Base-by-base conservation (phyloP, 2,329 filamentous ascomycete species). In the Grosmannia clavigera region DNA sequence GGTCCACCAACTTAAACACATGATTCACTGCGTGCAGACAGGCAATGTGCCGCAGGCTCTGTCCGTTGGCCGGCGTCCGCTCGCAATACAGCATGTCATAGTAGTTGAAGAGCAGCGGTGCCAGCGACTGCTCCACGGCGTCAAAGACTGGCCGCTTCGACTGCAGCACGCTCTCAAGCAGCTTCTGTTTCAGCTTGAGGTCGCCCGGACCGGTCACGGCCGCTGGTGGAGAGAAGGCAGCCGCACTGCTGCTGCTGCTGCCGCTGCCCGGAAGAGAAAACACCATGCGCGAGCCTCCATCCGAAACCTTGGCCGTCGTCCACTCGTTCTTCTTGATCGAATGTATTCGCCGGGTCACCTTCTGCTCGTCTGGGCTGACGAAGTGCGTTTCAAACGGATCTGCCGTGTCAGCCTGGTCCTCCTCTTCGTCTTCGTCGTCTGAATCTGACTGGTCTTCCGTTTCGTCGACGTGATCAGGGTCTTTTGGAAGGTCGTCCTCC, bases 11-110 rank as follows among this genome's bases (percentile, higher is more conserved):
- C 82, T 96, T 96, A 72, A 95, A 85, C 50, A 97, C 79, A 69
- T 97, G 94, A 70, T 97, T 97, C 14, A 97, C 76, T 3, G 87
- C 86, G 72, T 99, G 94, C 1, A 96, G 77, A 66, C 88, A 90
- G 19, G 84, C 79, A 58, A 96, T 75, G 50, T 85, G 83, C 57
- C 90, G 84, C 56, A 97, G 70, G 5, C 78, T 80, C 27, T 81
- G 76, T 0, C 88, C 82, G 68, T 92, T 94, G 19, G 78, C 75
- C 1, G 85, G 73, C 0, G 81, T 89, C 52, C 92, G 81, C 58
- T 84, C 83, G 60, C 86, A 89, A 67, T 88, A 88, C 1, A 96
- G 73, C 1, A 95, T 66, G 68, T 97, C 92, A 59, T 83, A 81
- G 69, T 97, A 96, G 65, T 84, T 83, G 70, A 95, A 96, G 1